Evolutionary conservation across 169 alveolate genomes (phyloP).

Genomic region (Plasmodium chabaudi): DNA sequence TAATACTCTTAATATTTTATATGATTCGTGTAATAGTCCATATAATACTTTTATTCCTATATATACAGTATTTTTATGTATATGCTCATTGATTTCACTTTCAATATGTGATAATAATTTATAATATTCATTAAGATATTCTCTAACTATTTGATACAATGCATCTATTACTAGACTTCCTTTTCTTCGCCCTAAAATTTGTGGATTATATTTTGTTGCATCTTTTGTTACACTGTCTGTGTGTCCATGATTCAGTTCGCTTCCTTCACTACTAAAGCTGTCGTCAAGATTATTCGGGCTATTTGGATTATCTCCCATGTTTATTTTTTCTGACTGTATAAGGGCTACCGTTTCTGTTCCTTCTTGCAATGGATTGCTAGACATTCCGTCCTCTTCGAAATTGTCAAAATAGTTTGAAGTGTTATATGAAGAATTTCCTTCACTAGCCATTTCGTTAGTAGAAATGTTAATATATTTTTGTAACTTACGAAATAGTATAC

Average conservation of each 20-base stretch:
- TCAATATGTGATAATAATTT: conserved; percentile 54
- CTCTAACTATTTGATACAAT: conserved; percentile 42
- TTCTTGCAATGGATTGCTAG: too few relatives aligned
- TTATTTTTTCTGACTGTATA: too few relatives aligned
- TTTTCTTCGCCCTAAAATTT: not conserved
- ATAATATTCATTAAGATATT: conserved; percentile 61
- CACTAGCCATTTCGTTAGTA: not conserved
- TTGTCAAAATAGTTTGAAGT: not conserved
- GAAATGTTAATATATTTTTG: conserved; percentile 5
- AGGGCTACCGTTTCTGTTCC: too few relatives aligned
- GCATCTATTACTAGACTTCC: conserved; percentile 70
- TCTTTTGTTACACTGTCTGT: not conserved
- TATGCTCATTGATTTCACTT: conserved; percentile 71
- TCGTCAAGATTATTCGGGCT: not conserved
- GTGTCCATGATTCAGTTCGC: not conserved
- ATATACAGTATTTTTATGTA: conserved; percentile 65
- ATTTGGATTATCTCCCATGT: not conserved
- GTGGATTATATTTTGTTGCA: not conserved
- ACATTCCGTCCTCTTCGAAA: too few relatives aligned
- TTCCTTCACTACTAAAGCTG: not conserved
- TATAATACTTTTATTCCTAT: conserved; percentile 51
- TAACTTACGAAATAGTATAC: conserved; percentile 9
- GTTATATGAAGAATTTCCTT: not conserved
- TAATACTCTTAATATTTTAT: conserved; percentile 57
- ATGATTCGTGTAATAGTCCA: conserved; percentile 41